phyloP scores from a whole-genome alignment of 139 green algal genomes.

The Tetradesmus lagerheimii region DNA sequence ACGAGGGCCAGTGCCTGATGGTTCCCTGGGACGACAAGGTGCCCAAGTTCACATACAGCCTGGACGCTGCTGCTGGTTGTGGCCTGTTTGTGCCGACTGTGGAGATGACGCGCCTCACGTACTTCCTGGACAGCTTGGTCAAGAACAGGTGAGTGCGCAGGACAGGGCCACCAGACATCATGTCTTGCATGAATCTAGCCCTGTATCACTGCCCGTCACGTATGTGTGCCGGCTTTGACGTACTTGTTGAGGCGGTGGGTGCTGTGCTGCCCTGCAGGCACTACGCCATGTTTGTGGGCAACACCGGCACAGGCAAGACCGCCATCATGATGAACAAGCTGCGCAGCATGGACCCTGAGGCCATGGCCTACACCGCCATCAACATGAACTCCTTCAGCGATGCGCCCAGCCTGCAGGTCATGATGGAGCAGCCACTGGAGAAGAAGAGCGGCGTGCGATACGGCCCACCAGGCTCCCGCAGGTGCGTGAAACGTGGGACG shows the following conservation, averaged over 20 bases:
- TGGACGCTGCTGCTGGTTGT: slow-evolving; percentile 18
- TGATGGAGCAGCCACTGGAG: slow-evolving; percentile 87
- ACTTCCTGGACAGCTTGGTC: slow-evolving; percentile 87
- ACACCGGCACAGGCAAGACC: slow-evolving; percentile 91
- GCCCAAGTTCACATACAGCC: slow-evolving; percentile 68
- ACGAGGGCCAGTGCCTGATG: slow-evolving; percentile 79
- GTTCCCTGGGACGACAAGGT: slow-evolving; percentile 81
- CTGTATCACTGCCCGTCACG: too few species aligned
- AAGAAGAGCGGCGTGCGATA: slow-evolving; percentile 91
- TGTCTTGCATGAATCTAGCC: too few species aligned
- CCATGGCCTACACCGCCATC: slow-evolving; percentile 77
- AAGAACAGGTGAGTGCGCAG: slow-evolving; percentile 57
- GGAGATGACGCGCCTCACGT: slow-evolving; percentile 88
- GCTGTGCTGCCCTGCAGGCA: slow-evolving; percentile 59
- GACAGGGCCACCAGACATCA: too few species aligned
- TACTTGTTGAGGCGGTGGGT: too few species aligned
- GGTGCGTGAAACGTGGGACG: neutral
- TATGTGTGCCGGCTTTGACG: too few species aligned
- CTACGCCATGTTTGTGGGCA: slow-evolving; percentile 94
- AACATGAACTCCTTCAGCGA: slow-evolving; percentile 94
- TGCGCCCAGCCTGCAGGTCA: slow-evolving; percentile 80
- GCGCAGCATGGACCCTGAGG: slow-evolving; percentile 83
- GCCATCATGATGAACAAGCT: slow-evolving; percentile 91
- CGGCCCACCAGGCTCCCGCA: slow-evolving; percentile 79
- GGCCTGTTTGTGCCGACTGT: slow-evolving; percentile 93